A percentile compares a stretch with the other conserved stretches of the same genome.
phyloP scores from a whole-genome alignment of 2,329 filamentous ascomycete species.

The Simplicillium sp. region DNA sequence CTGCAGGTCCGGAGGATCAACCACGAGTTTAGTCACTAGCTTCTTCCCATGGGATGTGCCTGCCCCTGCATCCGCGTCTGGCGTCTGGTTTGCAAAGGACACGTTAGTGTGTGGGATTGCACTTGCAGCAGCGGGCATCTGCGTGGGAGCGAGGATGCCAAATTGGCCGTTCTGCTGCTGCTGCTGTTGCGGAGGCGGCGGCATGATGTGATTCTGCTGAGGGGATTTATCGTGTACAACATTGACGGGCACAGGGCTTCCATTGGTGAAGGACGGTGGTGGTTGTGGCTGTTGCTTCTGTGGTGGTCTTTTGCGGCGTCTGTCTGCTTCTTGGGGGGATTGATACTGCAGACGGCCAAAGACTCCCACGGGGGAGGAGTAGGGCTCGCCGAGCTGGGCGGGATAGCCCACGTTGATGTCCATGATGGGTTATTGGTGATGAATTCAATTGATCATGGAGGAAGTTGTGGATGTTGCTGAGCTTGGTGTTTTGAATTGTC shows the following conservation, averaged over 20 bases:
- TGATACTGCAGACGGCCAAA: conserved; percentile 6
- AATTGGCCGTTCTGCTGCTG: conserved; percentile 26
- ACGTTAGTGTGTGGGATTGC: too few relatives aligned
- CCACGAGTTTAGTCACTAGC: conserved; percentile 45
- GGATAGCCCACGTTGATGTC: conserved; percentile 3
- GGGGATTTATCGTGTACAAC: too few relatives aligned
- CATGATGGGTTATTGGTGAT: too few relatives aligned
- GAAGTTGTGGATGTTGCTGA: too few relatives aligned
- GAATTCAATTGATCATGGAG: too few relatives aligned
- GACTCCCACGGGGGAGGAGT: neutral
- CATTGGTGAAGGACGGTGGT: conserved; percentile 15
- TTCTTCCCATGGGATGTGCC: conserved; percentile 23
- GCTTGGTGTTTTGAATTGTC: too few relatives aligned
- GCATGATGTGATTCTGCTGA: neutral
- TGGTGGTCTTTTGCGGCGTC: conserved; percentile 5
- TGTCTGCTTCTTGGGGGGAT: neutral
- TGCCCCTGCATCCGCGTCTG: conserved; percentile 11
- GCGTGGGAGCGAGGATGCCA: conserved; percentile 31
- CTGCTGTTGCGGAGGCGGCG: conserved; percentile 1
- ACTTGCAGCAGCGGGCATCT: conserved; percentile 7
- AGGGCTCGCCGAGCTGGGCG: too few relatives aligned
- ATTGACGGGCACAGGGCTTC: neutral
- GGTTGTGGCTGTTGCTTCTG: conserved; percentile 3
- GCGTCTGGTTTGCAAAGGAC: conserved; percentile 1
- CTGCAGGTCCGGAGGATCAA: conserved; percentile 57